Base-by-base conservation (phyloP, 441 rosid species). In the Croton setiger region DNA sequence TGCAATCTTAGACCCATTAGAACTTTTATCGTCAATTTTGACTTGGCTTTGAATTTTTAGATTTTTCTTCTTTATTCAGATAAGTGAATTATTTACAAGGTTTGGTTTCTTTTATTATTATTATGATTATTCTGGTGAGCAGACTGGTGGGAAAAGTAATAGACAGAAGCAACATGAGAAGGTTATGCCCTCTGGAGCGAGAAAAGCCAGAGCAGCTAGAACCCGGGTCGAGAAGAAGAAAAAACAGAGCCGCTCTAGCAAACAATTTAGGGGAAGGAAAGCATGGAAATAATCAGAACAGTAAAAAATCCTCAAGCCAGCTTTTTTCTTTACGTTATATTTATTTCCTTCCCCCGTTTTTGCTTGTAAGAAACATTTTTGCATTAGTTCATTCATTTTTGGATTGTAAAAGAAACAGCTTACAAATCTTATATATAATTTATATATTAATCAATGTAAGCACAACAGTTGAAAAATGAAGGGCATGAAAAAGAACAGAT, bases 81-180 rank as follows among this genome's bases (percentile, higher is more conserved):
- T 33, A 6, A 14, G 7, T 1, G 31, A 49, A 10, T 27, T 5
- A n/a, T 45, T 48, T 53, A 36, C 3, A 44, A 59, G 9, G 1
- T 69, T 12, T n/a, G 15, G 4, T 7, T 65, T 18, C 0, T 4
- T 44, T 37, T 21, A n/a, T n/a, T n/a, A n/a, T n/a, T n/a, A n/a
- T n/a, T n/a, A n/a, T n/a, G n/a, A n/a, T n/a, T n/a, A n/a, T n/a
- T n/a, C n/a, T n/a, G n/a, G 18, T 39, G 63, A 8, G 66, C 86
- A 90, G 96, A 83, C 83, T 35, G 98, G 97, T 45, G 97, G 98
- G 61, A 36, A 58, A 52, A 90, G 91, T 87, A 91, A 94, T 75
- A 76, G 78, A 63, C 96, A 94, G 80, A 94, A 94, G 75, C 92
- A 92, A 61, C 97, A 83, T 79, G 85, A 79, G 69, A 94, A 94